These are phyloP conservation scores for Kwoniella sp. DNA, from an alignment of 768 basidiomycete genomes.

Conservation along the genomic window DNA sequence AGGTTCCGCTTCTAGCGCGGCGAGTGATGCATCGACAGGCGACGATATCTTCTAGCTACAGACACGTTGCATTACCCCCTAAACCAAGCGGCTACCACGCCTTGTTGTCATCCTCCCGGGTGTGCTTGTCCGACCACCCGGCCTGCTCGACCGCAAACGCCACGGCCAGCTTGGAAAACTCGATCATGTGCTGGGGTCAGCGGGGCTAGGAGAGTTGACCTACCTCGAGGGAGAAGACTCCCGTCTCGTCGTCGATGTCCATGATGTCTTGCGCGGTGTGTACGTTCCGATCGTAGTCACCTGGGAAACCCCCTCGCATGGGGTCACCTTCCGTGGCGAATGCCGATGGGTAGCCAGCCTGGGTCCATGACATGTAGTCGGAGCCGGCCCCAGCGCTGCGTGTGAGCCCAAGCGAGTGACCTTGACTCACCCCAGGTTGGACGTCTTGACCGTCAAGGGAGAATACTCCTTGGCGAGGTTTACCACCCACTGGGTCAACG, in stretches of 20 bases:
- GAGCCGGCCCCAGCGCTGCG: conserved; percentile 11
- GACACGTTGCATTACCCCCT: no score
- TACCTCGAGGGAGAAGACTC: conserved; percentile 30
- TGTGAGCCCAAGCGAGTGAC: background rate
- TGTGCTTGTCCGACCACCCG: conserved; percentile 21
- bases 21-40: no score
- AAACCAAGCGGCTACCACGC: no score
- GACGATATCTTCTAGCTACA: no score
- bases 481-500: conserved; percentile 27
- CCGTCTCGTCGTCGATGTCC: conserved; percentile 25
- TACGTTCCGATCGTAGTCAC: conserved; percentile 27
- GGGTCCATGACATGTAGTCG: conserved; percentile 36
- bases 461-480: conserved; percentile 25
- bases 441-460: conserved; percentile 14
- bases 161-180: conserved; percentile 71
- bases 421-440: conserved; percentile 15
- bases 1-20: no score
- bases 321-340: conserved; percentile 32
- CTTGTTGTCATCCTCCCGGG: conserved; percentile 14
- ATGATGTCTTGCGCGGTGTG: conserved; percentile 29
- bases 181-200: conserved; percentile 62
- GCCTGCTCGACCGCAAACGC: conserved; percentile 65
- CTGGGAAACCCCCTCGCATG: conserved; percentile 13
- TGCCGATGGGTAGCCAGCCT: conserved; percentile 23
- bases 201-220: conserved; percentile 1